These are phyloP conservation scores for Venturia pyrina DNA, from an alignment of 2,329 filamentous ascomycete species.

Conservation along the genomic window DNA sequence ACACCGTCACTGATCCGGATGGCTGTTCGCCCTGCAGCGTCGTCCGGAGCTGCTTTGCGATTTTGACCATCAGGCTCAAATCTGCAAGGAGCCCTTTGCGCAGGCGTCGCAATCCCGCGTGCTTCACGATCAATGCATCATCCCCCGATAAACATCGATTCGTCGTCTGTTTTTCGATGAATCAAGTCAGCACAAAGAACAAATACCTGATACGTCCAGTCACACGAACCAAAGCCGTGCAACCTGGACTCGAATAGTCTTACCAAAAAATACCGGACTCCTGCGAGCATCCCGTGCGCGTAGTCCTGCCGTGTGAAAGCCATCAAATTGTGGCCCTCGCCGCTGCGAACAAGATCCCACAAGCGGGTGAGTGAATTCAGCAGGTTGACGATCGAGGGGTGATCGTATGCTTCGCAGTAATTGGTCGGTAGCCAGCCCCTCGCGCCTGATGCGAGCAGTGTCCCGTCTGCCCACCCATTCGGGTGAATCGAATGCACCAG, in stretches of 20 bases:
- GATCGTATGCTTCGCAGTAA: constrained; percentile 93
- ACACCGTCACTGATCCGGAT: constrained; percentile 37
- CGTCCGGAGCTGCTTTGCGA: constrained; percentile 67
- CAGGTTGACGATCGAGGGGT: constrained; percentile 73
- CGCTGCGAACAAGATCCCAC: constrained; percentile 80
- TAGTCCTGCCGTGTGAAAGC: constrained; percentile 88
- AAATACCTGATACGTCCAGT: not conserved
- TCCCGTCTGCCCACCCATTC: constrained; percentile 98
- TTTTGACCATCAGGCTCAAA: constrained; percentile 79
- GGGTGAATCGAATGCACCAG: constrained; percentile 94
- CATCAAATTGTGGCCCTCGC: constrained; percentile 61
- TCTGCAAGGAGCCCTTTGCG: constrained; percentile 85
- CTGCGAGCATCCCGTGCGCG: constrained; percentile 86
- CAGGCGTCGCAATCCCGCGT: constrained; percentile 66
- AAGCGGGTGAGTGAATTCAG: constrained; percentile 82
- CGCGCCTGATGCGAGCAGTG: constrained; percentile 71
- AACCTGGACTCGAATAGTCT: constrained; percentile 28
- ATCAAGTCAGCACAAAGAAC: not conserved
- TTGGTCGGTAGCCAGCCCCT: constrained; percentile 96
- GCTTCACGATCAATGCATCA: constrained; percentile 60
- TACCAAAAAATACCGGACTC: constrained; percentile 82
- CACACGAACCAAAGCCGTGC: not conserved
- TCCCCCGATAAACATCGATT: constrained; percentile 83
- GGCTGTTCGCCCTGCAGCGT: constrained; percentile 19
- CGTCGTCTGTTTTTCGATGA: constrained; percentile 52